A percentile compares a stretch with the other conserved stretches of the same genome.
phyloP scores from a whole-genome alignment of 305 asterid genomes.

The Solanum chacoense region DNA sequence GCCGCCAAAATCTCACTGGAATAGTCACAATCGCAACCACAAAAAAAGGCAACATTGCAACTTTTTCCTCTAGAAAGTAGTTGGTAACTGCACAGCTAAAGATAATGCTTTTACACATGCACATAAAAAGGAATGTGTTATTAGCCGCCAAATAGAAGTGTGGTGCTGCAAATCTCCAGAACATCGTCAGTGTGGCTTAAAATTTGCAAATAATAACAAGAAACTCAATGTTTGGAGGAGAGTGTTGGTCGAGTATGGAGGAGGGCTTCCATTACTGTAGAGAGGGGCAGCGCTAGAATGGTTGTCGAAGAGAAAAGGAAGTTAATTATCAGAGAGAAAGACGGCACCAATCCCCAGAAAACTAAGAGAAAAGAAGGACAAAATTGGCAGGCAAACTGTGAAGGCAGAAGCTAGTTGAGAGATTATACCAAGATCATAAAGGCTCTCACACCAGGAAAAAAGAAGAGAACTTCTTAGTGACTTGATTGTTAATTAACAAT shows the following conservation, averaged over 20 bases:
- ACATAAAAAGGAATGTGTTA: neutral
- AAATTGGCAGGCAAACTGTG: neutral
- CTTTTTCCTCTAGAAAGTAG: neutral
- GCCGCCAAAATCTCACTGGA: neutral
- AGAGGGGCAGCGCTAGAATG: neutral
- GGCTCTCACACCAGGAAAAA: neutral
- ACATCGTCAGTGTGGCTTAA: neutral
- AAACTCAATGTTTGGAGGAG: neutral
- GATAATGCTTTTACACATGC: neutral
- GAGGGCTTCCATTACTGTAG: neutral
- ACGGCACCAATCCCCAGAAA: neutral
- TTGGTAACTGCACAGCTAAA: neutral
- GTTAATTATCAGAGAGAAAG: neutral
- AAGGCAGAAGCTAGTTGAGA: neutral
- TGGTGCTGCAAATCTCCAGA: neutral
- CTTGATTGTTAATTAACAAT: neutral
- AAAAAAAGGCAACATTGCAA: neutral
- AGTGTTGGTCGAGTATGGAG: neutral
- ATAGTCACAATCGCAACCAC: neutral
- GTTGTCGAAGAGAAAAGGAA: neutral
- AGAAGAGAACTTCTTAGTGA: neutral
- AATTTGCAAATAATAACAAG: neutral
- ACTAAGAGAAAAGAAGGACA: neutral
- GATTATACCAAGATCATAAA: neutral
- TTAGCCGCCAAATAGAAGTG: neutral